These are phyloP conservation scores for Alternaria arbusti DNA, from an alignment of 2,329 filamentous ascomycete species.

Conservation along the genomic window DNA sequence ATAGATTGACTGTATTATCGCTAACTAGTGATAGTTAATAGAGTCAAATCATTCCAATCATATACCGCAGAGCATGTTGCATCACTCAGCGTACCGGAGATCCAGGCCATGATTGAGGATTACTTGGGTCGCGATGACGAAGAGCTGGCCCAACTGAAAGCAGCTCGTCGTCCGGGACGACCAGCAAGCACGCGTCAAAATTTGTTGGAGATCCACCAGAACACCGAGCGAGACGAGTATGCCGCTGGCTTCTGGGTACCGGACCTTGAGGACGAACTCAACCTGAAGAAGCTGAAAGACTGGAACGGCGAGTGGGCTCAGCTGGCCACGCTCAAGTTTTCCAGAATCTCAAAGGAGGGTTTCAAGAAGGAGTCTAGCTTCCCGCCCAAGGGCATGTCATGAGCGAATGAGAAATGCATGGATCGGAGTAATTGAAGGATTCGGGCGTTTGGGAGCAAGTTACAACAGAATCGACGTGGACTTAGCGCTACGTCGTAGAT, in stretches of 20 bases:
- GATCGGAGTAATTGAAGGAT: not conserved
- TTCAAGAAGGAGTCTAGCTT: slow-evolving; percentile 73
- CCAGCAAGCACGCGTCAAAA: slow-evolving; percentile 81
- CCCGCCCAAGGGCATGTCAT: slow-evolving; percentile 65
- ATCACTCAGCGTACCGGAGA: slow-evolving; percentile 57
- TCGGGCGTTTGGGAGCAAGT: not conserved
- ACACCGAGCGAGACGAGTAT: slow-evolving; percentile 77
- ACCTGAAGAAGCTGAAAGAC: slow-evolving; percentile 67
- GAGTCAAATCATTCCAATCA: slow-evolving; percentile 75
- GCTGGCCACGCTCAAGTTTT: slow-evolving; percentile 76
- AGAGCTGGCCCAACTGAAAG: slow-evolving; percentile 70
- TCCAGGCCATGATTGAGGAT: slow-evolving; percentile 59
- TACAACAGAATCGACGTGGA: not conserved
- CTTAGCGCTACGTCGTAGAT: not conserved
- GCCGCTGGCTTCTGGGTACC: slow-evolving; percentile 86
- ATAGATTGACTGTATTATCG: not conserved
- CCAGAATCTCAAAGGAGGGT: slow-evolving; percentile 73
- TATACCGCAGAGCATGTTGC: slow-evolving; percentile 61
- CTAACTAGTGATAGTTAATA: slow-evolving; percentile 60
- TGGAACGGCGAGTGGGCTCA: slow-evolving; percentile 89
- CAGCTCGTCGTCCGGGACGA: slow-evolving; percentile 75
- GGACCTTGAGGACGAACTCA: slow-evolving; percentile 73
- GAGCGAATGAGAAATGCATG: slow-evolving; percentile 15
- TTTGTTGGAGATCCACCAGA: slow-evolving; percentile 73
- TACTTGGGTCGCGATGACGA: slow-evolving; percentile 70